Conservation (phyloP, 2,329 filamentous ascomycete genomes). For the Sporothrix brunneoviolacea region DNA sequence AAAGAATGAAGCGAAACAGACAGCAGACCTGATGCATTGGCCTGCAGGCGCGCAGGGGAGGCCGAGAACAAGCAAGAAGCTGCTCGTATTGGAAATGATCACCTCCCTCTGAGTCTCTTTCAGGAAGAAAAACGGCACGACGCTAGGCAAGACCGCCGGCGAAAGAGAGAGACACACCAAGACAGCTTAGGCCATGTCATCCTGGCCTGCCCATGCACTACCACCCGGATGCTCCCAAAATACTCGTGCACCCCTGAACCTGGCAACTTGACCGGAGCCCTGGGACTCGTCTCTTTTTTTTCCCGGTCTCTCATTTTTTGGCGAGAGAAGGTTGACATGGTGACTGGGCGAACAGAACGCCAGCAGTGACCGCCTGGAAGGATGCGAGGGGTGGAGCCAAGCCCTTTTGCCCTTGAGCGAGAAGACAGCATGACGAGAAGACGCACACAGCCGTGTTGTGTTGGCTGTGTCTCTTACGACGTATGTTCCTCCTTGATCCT, state of each 20-base stretch:
- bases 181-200: neutral
- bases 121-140: neutral
- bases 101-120: neutral
- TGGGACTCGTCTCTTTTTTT: neutral
- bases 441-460: neutral
- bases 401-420: neutral
- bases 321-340: too few relatives aligned
- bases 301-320: neutral
- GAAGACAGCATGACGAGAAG: neutral
- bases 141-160: neutral
- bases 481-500: too few relatives aligned
- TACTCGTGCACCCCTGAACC: slow-evolving; percentile 6
- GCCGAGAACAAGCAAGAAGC: neutral
- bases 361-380: neutral
- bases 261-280: neutral
- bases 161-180: neutral
- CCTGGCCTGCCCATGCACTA: neutral
- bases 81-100: slow-evolving; percentile 3
- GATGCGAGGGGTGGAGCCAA: neutral
- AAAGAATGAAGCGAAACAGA: too few relatives aligned
- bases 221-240: slow-evolving; percentile 1
- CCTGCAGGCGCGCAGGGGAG: neutral
- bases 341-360: too few relatives aligned
- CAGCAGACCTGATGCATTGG: too few relatives aligned
- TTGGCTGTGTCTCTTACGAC: neutral